phyloP scores from a whole-genome alignment of 1,139 yeast species.

The Protomyces inundatus region DNA sequence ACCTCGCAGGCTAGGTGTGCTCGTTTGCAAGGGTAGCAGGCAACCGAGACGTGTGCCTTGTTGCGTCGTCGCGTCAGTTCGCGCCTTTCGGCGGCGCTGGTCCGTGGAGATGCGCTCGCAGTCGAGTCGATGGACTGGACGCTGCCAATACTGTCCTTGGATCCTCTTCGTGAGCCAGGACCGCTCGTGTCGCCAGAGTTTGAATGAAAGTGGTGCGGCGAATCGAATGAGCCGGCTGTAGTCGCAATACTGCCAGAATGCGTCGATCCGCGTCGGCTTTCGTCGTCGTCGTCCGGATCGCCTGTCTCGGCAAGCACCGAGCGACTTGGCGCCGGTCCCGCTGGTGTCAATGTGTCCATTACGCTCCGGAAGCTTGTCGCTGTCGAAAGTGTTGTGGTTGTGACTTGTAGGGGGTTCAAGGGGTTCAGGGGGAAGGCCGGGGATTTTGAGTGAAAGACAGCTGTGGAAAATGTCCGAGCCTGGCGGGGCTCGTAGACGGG shows the following conservation, averaged over 20 bases:
- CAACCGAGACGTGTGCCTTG: constrained; percentile 27
- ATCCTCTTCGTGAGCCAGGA: background rate
- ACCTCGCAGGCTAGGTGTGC: constrained; percentile 32
- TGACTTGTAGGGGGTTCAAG: no score
- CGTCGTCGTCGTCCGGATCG: background rate
- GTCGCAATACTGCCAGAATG: background rate
- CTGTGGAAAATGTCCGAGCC: no score
- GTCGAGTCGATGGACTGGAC: background rate
- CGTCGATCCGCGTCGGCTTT: background rate
- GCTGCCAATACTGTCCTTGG: background rate
- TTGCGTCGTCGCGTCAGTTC: constrained; percentile 20
- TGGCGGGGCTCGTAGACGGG: no score
- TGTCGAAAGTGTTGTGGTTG: no score
- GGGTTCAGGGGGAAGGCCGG: no score
- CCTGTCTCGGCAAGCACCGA: background rate
- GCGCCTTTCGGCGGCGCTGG: background rate
- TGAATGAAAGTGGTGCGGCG: background rate
- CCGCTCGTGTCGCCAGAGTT: background rate
- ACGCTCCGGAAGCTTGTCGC: no score
- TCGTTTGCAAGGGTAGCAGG: constrained; percentile 30
- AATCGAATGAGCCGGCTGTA: background rate
- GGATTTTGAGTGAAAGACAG: no score
- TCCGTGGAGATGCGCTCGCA: background rate
- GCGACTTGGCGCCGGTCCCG: background rate
- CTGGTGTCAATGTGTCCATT: background rate